phyloP scores from a whole-genome alignment of 148 eudicot genomes.

The Vaccinium myrtillus region DNA sequence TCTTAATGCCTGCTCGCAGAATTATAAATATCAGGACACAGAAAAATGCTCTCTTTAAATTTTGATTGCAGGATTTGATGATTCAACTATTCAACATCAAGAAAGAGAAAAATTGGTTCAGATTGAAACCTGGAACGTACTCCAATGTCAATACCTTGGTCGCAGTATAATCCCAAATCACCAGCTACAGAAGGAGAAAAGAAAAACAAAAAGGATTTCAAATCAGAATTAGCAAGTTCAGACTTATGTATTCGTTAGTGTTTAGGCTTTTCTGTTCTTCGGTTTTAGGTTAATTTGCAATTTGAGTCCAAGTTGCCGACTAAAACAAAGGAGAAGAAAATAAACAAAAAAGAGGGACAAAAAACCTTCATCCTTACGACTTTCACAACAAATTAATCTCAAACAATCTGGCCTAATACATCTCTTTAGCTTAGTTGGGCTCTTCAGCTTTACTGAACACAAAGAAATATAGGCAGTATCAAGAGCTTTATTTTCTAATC shows the following conservation, averaged over 20 bases:
- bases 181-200: slow-evolving; percentile 43
- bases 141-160: slow-evolving; percentile 89
- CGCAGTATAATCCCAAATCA: slow-evolving; percentile 91
- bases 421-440: neutral
- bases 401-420: neutral
- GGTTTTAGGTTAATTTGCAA: neutral
- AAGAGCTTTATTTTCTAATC: neutral
- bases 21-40: slow-evolving; percentile 12
- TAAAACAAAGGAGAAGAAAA: slow-evolving; percentile 12
- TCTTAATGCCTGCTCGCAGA: slow-evolving; percentile 65
- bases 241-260: neutral
- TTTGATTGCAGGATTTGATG: neutral
- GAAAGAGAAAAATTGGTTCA: slow-evolving; percentile 8
- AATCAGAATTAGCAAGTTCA: slow-evolving; percentile 6
- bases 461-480: neutral
- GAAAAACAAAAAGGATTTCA: neutral
- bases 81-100: slow-evolving; percentile 6
- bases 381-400: neutral
- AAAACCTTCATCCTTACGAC: neutral
- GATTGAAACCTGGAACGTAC: slow-evolving; percentile 82
- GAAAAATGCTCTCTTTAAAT: slow-evolving; percentile 1
- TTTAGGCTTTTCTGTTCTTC: neutral
- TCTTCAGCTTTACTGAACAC: neutral
- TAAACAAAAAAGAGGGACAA: neutral
- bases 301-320: neutral